Percentiles rank a stretch among this genome's conserved stretches.
Conservation (phyloP, 257 asterid species). For the Gardenia jasminoides region DNA sequence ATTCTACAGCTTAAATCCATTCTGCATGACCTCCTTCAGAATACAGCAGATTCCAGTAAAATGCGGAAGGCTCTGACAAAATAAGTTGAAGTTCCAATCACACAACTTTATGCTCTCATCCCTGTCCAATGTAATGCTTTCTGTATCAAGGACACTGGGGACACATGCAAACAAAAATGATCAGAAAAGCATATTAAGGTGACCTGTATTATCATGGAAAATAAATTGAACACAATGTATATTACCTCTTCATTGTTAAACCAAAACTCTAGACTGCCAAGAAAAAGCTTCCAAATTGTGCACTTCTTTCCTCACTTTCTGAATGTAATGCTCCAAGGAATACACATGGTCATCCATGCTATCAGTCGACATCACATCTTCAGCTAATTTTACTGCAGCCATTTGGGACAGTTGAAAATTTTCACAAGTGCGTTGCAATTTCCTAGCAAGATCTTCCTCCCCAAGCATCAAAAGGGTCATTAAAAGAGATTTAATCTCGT, state of each 20-base stretch:
- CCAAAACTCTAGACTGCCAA: conserved; percentile 66
- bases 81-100: background rate
- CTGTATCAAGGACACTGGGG: background rate
- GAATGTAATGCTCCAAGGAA: conserved; percentile 54
- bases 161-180: background rate
- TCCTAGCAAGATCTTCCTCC: conserved; percentile 69
- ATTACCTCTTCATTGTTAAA: conserved; percentile 27
- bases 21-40: background rate
- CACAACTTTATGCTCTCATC: background rate
- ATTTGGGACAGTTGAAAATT: conserved; percentile 79
- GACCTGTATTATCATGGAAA: background rate
- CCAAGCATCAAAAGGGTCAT: conserved; percentile 71
- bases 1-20: background rate
- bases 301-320: conserved; percentile 44
- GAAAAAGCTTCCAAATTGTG: conserved; percentile 61
- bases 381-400: conserved; percentile 75
- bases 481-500: conserved; percentile 66
- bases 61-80: background rate
- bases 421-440: conserved; percentile 58
- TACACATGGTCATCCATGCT: conserved; percentile 48
- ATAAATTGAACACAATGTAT: background rate
- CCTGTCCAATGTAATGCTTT: background rate
- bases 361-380: conserved; percentile 47
- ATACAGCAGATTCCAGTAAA: background rate
- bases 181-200: background rate